Base-by-base conservation (phyloP, 495 filamentous ascomycete species). In the Chaetomium cochliodes region DNA sequence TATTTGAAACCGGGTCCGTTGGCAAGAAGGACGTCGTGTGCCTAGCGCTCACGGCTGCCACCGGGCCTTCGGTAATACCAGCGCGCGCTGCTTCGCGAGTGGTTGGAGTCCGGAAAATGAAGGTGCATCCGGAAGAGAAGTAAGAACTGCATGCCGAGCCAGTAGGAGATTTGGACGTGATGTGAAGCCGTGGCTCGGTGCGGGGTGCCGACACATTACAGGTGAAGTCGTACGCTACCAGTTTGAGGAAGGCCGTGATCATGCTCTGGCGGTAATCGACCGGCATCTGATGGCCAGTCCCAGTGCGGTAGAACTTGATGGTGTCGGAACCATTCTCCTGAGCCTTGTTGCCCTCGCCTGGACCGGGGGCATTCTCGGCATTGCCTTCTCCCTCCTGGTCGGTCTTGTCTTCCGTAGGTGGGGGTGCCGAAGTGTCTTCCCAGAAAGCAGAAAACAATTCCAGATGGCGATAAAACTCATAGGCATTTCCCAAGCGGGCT, bases 11-110 rank as follows among this genome's bases (percentile, higher is more conserved):
- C 3, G 67, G 44, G 16, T 67, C 65, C 2, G 69, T 65, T 8
- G 73, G 73, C 18, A 70, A 69, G 63, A 85, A 86, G 12, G 75
- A 78, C 18, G 80, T 81, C 4, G 81, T 85, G 22, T 80, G 75
- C 12, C 88, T 74, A 62, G 63, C 82, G 80, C 74, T 92, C 77
- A 71, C 83, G 60, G 67, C 91, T 65, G 76, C 88, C 79, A 81
- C 85, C 74, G 92, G 92, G 0, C 92, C 92, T 69, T 94, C 89
- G 18, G 92, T 78, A 53, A 89, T 80, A 15, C 92, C 91, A 41
- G 82, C 80, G 13, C 90, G 87, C 5, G 90, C 91, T n/a, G 84
- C 76, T 46, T 85, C 81, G 30, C 88, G 82, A 59, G 91, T 89
- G 42, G 74, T 81, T 0, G 91, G 91, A 2, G 82, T 83, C 49